These are phyloP conservation scores for Sporisorium iseilematis-ciliati DNA, from an alignment of 1,284 basidiomycete genomes.

Conservation along the genomic window DNA sequence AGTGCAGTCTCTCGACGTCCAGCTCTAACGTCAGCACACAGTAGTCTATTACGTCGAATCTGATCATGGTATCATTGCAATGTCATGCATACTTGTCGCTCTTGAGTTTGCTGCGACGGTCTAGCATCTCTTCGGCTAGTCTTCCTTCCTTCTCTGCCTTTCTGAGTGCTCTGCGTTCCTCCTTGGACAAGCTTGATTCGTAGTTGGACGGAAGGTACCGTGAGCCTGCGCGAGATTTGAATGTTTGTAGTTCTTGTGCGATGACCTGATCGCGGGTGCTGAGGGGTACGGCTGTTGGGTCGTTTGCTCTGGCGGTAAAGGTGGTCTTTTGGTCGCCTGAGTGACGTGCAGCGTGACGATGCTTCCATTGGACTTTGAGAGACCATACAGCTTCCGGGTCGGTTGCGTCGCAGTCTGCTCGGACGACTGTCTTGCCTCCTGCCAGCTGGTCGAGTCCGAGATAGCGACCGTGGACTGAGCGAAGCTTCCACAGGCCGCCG, in stretches of 20 bases:
- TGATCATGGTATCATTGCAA: neutral
- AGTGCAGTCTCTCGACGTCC: slow-evolving; percentile 33
- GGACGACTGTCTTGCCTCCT: slow-evolving; percentile 44
- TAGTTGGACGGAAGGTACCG: slow-evolving; percentile 39
- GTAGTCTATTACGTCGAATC: neutral
- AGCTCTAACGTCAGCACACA: slow-evolving; percentile 17
- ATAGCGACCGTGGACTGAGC: slow-evolving; percentile 51
- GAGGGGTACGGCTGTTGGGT: slow-evolving; percentile 26
- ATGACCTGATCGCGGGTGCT: slow-evolving; percentile 25
- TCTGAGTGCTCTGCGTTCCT: slow-evolving; percentile 51
- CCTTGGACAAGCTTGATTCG: slow-evolving; percentile 22
- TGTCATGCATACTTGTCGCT: slow-evolving; percentile 48
- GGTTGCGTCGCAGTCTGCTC: slow-evolving; percentile 44
- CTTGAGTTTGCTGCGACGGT: slow-evolving; percentile 59
- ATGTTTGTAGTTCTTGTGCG: slow-evolving; percentile 30
- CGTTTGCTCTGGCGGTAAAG: slow-evolving; percentile 20
- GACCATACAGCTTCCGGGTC: slow-evolving; percentile 34
- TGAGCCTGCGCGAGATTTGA: slow-evolving; percentile 34
- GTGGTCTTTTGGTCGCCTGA: slow-evolving; percentile 10
- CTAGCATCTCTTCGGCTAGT: slow-evolving; percentile 65
- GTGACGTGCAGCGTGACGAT: slow-evolving; percentile 53
- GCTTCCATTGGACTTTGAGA: slow-evolving; percentile 62
- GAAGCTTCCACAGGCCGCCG: slow-evolving; percentile 20
- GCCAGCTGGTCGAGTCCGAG: slow-evolving; percentile 48
- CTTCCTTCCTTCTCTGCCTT: slow-evolving; percentile 61